Base-by-base conservation (phyloP, 257 asterid genomes). In the Parsonsia alboflavescens region DNA sequence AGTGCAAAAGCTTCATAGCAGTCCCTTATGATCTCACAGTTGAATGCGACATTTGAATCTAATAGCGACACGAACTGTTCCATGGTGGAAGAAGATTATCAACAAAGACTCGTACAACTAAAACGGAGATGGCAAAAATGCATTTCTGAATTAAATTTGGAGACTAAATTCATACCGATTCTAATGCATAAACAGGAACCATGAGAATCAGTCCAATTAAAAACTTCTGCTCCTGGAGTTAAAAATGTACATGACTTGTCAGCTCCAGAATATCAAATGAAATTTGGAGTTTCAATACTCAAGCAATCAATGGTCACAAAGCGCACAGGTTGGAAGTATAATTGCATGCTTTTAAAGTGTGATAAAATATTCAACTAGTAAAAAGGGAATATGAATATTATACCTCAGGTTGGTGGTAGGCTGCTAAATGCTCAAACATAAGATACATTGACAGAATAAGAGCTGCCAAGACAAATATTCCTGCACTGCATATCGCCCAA, bases 111-210 rank as follows among this genome's bases (percentile, higher is more conserved):
- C 61, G 7, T 15, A 36, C 7, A 68, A 62, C 72, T 26, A 72
- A 70, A 48, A 54, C 30, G 45, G 49, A 48, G 52, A 44, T 5
- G 21, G 21, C 15, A 57, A 68, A 50, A 44, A 48, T 58, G 42
- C 15, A 54, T 5, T 42, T 72, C 24, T 57, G 15, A 30, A 17
- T 12, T 52, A 10, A 70, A 39, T 48, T 30, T 36, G 13, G 15
- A 13, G 7, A 73, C 61, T 4, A 70, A 26, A 46, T 13, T 80
- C 77, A 75, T 86, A 92, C 97, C 93, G 98, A 94, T 85, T 92
- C 96, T 71, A 93, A 85, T 71, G 97, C 99, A 90, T 94, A 94
- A 83, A 94, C 99, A 79, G 99, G 99, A 81, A 94, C 98, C 97
- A 94, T 94, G 39, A 94, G 88, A 85, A 94, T 89, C 72, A 94